phyloP scores from a whole-genome alignment of 2,329 filamentous ascomycete genomes.

The Trichoderma pleuroti region DNA sequence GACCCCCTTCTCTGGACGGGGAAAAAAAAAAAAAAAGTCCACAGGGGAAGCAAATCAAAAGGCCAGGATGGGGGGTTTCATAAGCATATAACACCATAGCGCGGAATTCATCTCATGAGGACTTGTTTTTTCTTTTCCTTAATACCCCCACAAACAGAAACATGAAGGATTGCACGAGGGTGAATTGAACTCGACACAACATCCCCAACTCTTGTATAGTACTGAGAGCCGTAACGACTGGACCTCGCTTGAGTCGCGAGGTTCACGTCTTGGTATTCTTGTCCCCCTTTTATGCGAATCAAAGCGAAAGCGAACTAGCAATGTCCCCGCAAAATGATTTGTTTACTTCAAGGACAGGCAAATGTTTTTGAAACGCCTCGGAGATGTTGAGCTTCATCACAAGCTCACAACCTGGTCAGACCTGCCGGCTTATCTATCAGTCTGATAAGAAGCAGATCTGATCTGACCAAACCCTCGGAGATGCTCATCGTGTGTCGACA shows the following conservation, averaged over 20 bases:
- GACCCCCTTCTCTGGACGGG: neutral
- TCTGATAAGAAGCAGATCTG: neutral
- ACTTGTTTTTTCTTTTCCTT: neutral
- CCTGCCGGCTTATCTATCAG: neutral
- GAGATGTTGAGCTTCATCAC: neutral
- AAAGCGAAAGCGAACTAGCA: neutral
- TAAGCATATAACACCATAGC: neutral
- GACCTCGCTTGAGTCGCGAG: neutral
- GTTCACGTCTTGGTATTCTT: neutral
- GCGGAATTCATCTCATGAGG: neutral
- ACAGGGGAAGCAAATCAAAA: neutral
- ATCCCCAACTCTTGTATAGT: conserved; percentile 1
- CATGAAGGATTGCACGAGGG: neutral
- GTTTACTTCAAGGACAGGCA: neutral
- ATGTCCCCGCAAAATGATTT: neutral
- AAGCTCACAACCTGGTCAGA: neutral
- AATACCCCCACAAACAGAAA: neutral
- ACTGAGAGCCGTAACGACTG: neutral
- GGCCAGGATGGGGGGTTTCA: neutral
- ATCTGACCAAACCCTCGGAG: neutral
- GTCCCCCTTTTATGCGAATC: neutral
- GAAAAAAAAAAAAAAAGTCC: no score
- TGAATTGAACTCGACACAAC: neutral
- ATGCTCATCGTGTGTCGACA: neutral
- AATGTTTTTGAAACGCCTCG: neutral